Evolutionary conservation across 345 rosid genomes (phyloP).

Genomic region (Eucalyptus tenuipes): DNA sequence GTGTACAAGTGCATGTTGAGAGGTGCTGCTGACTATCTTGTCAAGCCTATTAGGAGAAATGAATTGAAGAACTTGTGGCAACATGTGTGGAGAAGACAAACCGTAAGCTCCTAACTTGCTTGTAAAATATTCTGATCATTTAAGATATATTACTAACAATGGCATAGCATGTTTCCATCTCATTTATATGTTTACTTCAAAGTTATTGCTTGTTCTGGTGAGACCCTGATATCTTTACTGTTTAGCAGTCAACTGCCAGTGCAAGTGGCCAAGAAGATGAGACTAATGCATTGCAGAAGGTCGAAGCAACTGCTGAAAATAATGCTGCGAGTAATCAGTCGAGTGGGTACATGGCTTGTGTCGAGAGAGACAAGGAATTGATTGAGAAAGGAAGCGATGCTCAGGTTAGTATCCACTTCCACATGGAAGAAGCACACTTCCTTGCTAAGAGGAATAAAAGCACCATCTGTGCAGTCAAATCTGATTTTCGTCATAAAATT

Average conservation of each 20-base stretch:
- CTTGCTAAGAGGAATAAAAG: background rate
- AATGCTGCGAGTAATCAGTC: conserved; percentile 42
- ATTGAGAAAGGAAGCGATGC: conserved; percentile 54
- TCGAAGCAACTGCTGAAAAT: conserved; percentile 65
- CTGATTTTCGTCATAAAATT: background rate
- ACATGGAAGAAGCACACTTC: background rate
- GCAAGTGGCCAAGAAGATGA: conserved; percentile 42
- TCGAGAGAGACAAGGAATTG: conserved; percentile 22
- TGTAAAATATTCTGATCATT: background rate
- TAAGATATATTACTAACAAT: background rate
- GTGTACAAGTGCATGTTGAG: conserved; percentile 92
- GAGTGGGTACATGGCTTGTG: conserved; percentile 28
- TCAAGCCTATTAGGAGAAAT: conserved; percentile 88
- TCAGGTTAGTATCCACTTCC: conserved; percentile 42
- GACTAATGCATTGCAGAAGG: conserved; percentile 59
- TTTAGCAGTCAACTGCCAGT: conserved; percentile 25
- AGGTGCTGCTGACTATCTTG: conserved; percentile 93
- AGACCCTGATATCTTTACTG: background rate
- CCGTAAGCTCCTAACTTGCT: conserved; percentile 31
- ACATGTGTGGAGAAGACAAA: conserved; percentile 95
- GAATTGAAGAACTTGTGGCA: conserved; percentile 95
- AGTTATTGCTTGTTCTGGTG: conserved; percentile 1
- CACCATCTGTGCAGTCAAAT: background rate
- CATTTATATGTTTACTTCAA: background rate
- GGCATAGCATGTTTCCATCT: background rate